Evolutionary conservation across 2,329 filamentous ascomycete species (phyloP).

Genomic region (Triangularia verruculosa): DNA sequence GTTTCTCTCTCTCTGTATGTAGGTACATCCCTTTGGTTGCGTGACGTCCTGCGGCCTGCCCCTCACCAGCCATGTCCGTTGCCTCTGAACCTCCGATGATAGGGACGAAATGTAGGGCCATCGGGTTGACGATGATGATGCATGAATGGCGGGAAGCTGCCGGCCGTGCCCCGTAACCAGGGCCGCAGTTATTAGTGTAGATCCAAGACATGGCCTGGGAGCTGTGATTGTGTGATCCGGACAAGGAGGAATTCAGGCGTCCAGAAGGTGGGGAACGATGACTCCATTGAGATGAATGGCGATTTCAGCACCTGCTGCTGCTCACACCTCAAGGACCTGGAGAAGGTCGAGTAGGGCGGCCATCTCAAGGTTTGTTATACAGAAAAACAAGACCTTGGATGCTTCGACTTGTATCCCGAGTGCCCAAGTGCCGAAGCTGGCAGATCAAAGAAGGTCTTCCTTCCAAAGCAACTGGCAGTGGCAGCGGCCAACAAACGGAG

Average conservation of each 20-base stretch:
- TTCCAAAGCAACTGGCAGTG: neutral
- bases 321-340: neutral
- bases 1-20: conserved; percentile 2
- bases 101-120: neutral
- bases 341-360: neutral
- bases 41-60: conserved; percentile 12
- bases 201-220: neutral
- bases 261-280: neutral
- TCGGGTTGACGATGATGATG: neutral
- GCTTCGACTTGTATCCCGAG: neutral
- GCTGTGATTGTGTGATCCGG: neutral
- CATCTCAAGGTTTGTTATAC: neutral
- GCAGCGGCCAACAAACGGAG: neutral
- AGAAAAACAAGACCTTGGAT: neutral
- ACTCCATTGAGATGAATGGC: neutral
- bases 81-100: neutral
- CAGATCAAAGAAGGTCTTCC: neutral
- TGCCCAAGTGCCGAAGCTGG: neutral
- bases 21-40: conserved; percentile 8
- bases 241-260: neutral
- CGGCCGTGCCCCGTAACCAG: neutral
- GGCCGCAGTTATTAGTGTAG: neutral
- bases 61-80: neutral
- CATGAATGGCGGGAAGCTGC: neutral
- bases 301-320: neutral